Conservation (phyloP, 2,329 filamentous ascomycete species). For the Nigrospora sphaerica region DNA sequence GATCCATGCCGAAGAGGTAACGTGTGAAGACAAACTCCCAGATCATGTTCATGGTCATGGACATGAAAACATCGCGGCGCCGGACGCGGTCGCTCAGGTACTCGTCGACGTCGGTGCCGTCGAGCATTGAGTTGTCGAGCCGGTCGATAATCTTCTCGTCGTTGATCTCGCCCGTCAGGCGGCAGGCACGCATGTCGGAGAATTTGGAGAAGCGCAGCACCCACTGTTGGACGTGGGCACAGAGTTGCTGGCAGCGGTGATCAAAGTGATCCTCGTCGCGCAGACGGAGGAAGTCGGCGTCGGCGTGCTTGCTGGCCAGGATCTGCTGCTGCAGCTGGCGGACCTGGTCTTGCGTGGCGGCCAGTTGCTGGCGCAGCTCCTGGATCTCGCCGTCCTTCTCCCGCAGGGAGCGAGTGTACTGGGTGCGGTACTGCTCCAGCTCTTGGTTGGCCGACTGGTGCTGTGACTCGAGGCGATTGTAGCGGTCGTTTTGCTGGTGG, state of each 20-base stretch:
- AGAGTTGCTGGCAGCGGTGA: constrained; percentile 86
- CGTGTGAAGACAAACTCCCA: constrained; percentile 98
- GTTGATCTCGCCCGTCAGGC: constrained; percentile 73
- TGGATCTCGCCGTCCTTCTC: constrained; percentile 82
- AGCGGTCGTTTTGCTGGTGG: constrained; percentile 66
- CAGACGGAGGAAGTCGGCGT: constrained; percentile 68
- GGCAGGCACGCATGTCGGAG: constrained; percentile 85
- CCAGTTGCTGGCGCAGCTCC: constrained; percentile 69
- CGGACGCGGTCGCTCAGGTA: constrained; percentile 84
- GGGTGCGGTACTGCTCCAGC: constrained; percentile 59
- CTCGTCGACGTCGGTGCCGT: constrained; percentile 85
- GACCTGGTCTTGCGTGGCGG: constrained; percentile 59
- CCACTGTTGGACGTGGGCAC: constrained; percentile 95
- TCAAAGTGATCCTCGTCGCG: constrained; percentile 95
- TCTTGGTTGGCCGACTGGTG: constrained; percentile 61
- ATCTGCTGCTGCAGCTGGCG: constrained; percentile 52
- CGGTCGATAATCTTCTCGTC: constrained; percentile 92
- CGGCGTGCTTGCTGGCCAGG: constrained; percentile 49
- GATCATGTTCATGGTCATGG: constrained; percentile 97
- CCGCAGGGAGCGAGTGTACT: constrained; percentile 58
- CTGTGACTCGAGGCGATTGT: constrained; percentile 59
- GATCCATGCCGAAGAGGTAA: constrained; percentile 97
- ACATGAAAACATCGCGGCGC: constrained; percentile 94
- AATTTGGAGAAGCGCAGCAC: constrained; percentile 96
- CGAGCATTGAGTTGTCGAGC: constrained; percentile 88